Evolutionary conservation across 768 basidiomycete species (phyloP), one percentile per base, ranked within the genome.

Genomic region (Kwoniella europaea): DNA sequence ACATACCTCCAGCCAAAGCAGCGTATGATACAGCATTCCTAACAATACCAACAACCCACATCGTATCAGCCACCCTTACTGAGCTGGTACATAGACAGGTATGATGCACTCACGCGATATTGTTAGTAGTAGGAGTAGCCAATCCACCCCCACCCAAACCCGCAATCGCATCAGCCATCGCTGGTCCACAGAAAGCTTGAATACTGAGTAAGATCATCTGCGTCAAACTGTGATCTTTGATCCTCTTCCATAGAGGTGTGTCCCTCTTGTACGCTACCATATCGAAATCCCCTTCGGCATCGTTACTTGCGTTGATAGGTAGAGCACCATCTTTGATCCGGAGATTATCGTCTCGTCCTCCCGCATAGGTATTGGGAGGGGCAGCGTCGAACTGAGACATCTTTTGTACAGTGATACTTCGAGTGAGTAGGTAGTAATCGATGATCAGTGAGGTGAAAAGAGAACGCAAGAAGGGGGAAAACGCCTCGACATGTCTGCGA

Each of bases 131-230:
- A 10, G 77, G 73, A 20, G 69, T 73, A 3, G 68, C 41, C n/a
- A 78, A 65, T 64, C 77, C 73, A 22, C 68, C 71, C 2, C 71
- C 71, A 27, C 66, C 71, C 18, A 71, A 44, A 1, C 59, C 59
- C n/a, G 71, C 52, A 15, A 71, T 71, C 1, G 65, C 71, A 54
- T 71, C 71, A 1, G 59, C 41, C 60, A 71, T 62, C 0, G 71
- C 59, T 3, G 66, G 71, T 0, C 71, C 71, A 20, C 54, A 58
- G 55, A 71, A 71, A 2, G 64, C 72, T 35, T 73, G 72, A 10
- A 73, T 24, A 46, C 68, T 69, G 24, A 74, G 22, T 16, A 74
- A 43, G 60, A 74, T 63, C 73, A 74, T 74, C 59, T 74, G 73
- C 10, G 73, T 74, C 22, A 74, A 54, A 64, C 60, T 63, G 56